phyloP scores from a whole-genome alignment of 2,329 filamentous ascomycete genomes.

The Chrysoporthe cubensis region DNA sequence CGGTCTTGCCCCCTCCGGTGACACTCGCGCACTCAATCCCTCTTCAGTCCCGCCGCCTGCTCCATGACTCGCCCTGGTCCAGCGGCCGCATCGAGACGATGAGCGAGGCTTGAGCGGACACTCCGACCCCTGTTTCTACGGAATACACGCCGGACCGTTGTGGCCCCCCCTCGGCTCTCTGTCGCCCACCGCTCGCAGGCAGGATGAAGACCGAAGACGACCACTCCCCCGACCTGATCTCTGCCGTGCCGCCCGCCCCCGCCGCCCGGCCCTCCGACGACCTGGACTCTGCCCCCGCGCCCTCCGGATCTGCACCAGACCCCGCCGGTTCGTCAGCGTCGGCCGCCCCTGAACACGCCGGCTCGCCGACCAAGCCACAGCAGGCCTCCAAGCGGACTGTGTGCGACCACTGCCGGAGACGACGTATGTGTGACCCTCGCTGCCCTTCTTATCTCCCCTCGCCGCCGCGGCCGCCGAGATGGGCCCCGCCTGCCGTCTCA shows the following conservation, averaged over 20 bases:
- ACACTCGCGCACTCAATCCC: conserved; percentile 1
- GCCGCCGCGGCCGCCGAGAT: background rate
- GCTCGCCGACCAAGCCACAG: conserved; percentile 23
- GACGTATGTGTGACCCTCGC: conserved; percentile 40
- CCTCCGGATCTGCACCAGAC: conserved; percentile 14
- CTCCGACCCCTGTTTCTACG: conserved; percentile 20
- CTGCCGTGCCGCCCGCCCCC: conserved; percentile 23
- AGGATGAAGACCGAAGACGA: conserved; percentile 32
- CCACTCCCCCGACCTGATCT: conserved; percentile 24
- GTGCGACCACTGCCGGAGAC: conserved; percentile 50
- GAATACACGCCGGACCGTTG: conserved; percentile 18
- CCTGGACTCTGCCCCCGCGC: conserved; percentile 10
- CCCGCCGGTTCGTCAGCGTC: background rate
- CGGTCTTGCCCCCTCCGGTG: conserved; percentile 8
- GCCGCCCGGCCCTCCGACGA: conserved; percentile 16
- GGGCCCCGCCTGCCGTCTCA: background rate
- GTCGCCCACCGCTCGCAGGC: conserved; percentile 9
- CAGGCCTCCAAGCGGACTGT: conserved; percentile 42
- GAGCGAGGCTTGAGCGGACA: conserved; percentile 27
- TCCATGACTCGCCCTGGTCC: conserved; percentile 25
- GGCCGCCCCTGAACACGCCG: conserved; percentile 11
- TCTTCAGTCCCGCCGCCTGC: background rate
- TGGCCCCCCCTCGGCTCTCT: conserved; percentile 12
- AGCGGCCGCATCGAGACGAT: conserved; percentile 26
- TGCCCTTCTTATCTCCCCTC: background rate